Percentiles rank a stretch among this genome's conserved stretches.
phyloP scores from a whole-genome alignment of 768 basidiomycete species.

The Suillus cothurnatus region DNA sequence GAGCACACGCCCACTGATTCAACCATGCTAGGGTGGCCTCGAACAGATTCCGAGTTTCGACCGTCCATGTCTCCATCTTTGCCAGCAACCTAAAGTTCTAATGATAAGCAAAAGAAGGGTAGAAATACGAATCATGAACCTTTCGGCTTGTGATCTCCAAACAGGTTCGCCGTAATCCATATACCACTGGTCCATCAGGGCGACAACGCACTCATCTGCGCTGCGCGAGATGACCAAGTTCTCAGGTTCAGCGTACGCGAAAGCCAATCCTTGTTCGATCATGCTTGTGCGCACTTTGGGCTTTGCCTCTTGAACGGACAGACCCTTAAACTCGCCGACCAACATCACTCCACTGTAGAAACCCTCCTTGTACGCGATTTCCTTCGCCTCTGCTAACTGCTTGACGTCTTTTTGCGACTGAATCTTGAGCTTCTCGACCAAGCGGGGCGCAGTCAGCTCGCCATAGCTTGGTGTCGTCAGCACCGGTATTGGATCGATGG shows the following conservation, averaged over 20 bases:
- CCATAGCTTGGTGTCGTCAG: constrained; percentile 92
- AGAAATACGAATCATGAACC: constrained; percentile 47
- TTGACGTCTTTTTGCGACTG: constrained; percentile 93
- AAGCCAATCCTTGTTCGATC: constrained; percentile 76
- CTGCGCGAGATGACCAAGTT: constrained; percentile 86
- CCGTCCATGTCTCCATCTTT: constrained; percentile 86
- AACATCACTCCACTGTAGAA: constrained; percentile 95
- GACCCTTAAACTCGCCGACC: constrained; percentile 88
- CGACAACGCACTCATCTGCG: constrained; percentile 97
- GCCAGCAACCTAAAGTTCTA: constrained; percentile 60
- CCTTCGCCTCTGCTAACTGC: constrained; percentile 94
- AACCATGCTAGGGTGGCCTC: constrained; percentile 93
- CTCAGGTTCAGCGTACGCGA: constrained; percentile 96
- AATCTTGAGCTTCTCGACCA: constrained; percentile 90
- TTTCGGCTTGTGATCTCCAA: constrained; percentile 89
- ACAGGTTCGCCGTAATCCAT: constrained; percentile 90
- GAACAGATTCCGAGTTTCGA: constrained; percentile 92
- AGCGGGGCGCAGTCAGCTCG: constrained; percentile 79
- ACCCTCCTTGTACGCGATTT: constrained; percentile 97
- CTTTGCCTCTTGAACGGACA: constrained; percentile 90
- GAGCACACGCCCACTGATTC: constrained; percentile 99
- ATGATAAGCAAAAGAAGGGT: constrained; percentile 2
- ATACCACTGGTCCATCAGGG: constrained; percentile 99
- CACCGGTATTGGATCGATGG: constrained; percentile 85
- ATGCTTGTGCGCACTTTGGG: constrained; percentile 81